Evolutionary conservation across 768 basidiomycete genomes (phyloP), one percentile per base, ranked within the genome.

Genomic region (Leccinellum rugosiceps): DNA sequence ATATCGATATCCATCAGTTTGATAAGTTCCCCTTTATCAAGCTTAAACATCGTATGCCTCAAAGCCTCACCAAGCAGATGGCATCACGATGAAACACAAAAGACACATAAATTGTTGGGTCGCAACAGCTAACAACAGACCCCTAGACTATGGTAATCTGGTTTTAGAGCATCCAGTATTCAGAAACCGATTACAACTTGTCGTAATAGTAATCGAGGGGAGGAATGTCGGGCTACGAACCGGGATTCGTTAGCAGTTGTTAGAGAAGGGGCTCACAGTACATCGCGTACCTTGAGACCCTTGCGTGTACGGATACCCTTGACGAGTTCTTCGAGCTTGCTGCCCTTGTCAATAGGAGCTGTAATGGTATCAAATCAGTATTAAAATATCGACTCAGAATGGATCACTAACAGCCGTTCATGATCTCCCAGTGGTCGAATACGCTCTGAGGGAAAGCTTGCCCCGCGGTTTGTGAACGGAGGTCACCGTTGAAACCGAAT

Each of bases 381-480:
- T 52, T 5, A 35, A 28, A 11, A 25, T 47, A 19, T 2, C 50
- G 25, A 49, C 6, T 38, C 52, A 14, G 4, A 51, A 38, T 41
- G 11, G 38, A 50, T n/a, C 19, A 78, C 88, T 74, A 68, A 89
- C 88, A 81, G 70, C 92, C 91, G 64, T 74, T 77, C 89, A 94
- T 91, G 61, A 86, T 59, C 68, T 92, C 88, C 90, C 92, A 94
- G 74, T 94, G 93, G 70, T 95, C 94, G 69, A 96, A 90, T 70
- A 95, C 94, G 68, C 78, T 73, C 76, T 98, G 97, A 50, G 97
- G 95, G 93, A 98, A 98, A 63, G 97, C 97, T 80, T 99, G 96
- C 52, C 97, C 97, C 70, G 83, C 85, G 43, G 97, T 98, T 50
- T 89, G 87, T 72, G 86, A 84, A 64, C 96, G 90, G 55, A 99